These are phyloP conservation scores for Metarhizium humberi DNA, from an alignment of 2,329 filamentous ascomycete species.

Conservation along the genomic window DNA sequence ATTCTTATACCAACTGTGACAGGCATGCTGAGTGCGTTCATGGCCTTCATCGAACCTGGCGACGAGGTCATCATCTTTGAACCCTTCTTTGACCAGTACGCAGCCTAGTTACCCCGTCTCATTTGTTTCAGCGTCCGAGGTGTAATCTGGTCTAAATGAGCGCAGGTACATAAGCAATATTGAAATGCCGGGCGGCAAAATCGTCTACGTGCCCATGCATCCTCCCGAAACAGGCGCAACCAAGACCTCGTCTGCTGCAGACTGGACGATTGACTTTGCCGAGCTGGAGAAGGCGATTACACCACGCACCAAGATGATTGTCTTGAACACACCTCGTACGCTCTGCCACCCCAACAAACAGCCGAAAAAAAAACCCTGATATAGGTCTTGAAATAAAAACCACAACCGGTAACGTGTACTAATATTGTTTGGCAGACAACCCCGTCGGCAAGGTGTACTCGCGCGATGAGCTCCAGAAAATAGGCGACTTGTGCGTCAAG, in stretches of 20 bases:
- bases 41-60: slow-evolving; percentile 89
- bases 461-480: slow-evolving; percentile 68
- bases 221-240: slow-evolving; percentile 73
- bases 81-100: slow-evolving; percentile 91
- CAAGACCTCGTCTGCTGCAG: slow-evolving; percentile 72
- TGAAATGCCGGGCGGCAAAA: slow-evolving; percentile 91
- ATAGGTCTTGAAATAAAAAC: background rate
- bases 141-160: background rate
- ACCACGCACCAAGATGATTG: slow-evolving; percentile 89
- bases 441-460: slow-evolving; percentile 95
- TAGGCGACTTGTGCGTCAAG: slow-evolving; percentile 84
- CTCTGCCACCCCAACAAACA: background rate
- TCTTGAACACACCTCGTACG: slow-evolving; percentile 64
- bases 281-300: slow-evolving; percentile 77
- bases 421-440: slow-evolving; percentile 52
- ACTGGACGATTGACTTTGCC: slow-evolving; percentile 82
- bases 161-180: slow-evolving; percentile 79
- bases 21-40: slow-evolving; percentile 90
- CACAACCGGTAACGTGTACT: background rate
- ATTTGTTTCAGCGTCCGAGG: too few relatives aligned
- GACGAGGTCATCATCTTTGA: slow-evolving; percentile 98
- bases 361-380: background rate
- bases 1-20: background rate
- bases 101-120: background rate
- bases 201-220: slow-evolving; percentile 91